Evolutionary conservation across 2,329 filamentous ascomycete genomes (phyloP).

Genomic region (Moelleriella libera): DNA sequence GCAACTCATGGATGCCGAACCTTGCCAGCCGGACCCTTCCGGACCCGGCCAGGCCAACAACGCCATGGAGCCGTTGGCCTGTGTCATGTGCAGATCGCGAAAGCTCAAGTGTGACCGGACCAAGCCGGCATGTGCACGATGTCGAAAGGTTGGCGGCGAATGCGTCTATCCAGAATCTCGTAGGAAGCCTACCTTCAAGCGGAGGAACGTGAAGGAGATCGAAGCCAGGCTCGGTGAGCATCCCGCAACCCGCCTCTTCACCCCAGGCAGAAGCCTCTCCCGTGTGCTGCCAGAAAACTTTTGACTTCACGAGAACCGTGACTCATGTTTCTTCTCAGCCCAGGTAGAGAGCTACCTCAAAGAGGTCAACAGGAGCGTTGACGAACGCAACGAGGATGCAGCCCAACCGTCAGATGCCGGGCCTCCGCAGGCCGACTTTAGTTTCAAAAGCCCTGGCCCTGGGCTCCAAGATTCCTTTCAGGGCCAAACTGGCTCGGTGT

Average conservation of each 20-base stretch:
- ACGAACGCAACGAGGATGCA: slow-evolving; percentile 2
- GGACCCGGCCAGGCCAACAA: too few species aligned
- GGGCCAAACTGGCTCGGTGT: slow-evolving; percentile 3
- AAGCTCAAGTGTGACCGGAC: slow-evolving; percentile 80
- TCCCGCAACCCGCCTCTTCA: neutral
- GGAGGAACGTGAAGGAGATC: slow-evolving; percentile 79
- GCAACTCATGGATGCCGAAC: neutral
- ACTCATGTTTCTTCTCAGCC: slow-evolving; percentile 27
- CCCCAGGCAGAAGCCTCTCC: neutral
- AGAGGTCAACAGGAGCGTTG: slow-evolving; percentile 34
- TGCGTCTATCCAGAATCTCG: slow-evolving; percentile 84
- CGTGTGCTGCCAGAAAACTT: too few species aligned
- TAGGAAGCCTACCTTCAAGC: slow-evolving; percentile 76
- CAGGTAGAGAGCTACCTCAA: slow-evolving; percentile 74
- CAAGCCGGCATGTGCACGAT: slow-evolving; percentile 69
- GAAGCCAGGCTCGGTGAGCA: slow-evolving; percentile 69
- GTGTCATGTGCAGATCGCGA: slow-evolving; percentile 67
- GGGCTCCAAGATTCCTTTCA: slow-evolving; percentile 5
- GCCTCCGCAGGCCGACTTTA: slow-evolving; percentile 4
- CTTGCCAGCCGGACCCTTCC: neutral
- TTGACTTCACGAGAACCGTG: neutral
- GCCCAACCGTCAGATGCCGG: slow-evolving; percentile 2
- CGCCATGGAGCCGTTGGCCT: slow-evolving; percentile 47
- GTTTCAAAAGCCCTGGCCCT: slow-evolving; percentile 5
- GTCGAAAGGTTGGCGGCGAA: slow-evolving; percentile 56